Base-by-base conservation (phyloP, 2,329 filamentous ascomycete genomes). In the Diaporthe amygdali region DNA sequence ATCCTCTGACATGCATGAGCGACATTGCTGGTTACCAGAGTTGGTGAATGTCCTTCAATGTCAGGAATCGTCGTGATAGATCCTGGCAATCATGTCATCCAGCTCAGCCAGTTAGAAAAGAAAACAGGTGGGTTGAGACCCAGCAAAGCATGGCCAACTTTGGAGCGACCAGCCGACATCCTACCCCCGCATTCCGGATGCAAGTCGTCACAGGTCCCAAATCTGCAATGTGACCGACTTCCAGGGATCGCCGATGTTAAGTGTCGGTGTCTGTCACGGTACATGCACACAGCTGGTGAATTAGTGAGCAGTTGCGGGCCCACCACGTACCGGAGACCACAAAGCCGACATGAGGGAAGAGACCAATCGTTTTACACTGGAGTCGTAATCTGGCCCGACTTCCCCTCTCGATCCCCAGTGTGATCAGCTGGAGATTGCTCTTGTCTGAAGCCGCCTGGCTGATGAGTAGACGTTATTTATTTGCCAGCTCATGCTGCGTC, bases 41-140 rank as follows among this genome's bases (percentile, higher is more conserved):
- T 30, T 52, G 46, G 34, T 14, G 47, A 66, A 52, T 41, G n/a
- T 25, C 25, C 17, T 25, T 47, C 30, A 27, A 17, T 27, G 25
- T 22, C 27, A 46, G 27, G 56, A 52, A 15, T 22, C 37, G 46
- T 67, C 63, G 54, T 63, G 46, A 70, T 71, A 4, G 12, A 22
- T 47, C 68, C 54, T 54, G 56, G 17, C 34, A 22, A 71, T 71
- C 47, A 46, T 66, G 54, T 59, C 69, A 73, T 71, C 39, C 54
- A n/a, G n/a, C n/a, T 34, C 34, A 25, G 37, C 71, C 67, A 70
- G 68, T 70, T 25, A 47, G 51, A 46, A 47, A 44, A 20, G 20
- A 44, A 61, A 8, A 12, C 37, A 61, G 25, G 55, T 39, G 25
- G 55, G 27, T 61, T 20, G 25, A 41, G n/a, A 12, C 37, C 37